Evolutionary conservation across 139 green algal species (phyloP), one percentile per base, ranked within the genome.

Genomic region (Micractinium sp.): DNA sequence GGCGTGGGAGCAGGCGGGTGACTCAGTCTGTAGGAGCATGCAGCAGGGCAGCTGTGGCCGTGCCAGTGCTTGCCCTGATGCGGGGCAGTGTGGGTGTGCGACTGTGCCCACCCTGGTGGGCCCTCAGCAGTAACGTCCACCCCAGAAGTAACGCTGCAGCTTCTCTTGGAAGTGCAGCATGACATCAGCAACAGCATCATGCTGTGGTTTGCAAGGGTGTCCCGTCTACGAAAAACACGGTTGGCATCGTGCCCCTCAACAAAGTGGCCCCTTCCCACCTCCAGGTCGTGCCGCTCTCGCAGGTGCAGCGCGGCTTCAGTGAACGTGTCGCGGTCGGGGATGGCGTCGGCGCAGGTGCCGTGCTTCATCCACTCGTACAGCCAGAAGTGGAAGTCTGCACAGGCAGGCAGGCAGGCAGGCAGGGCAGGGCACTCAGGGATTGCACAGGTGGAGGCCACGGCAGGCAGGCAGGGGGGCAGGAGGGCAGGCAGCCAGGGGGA

Each of bases 281-380:
- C 87, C 15, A 86, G 56, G 81, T 94, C 87, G 38, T 94, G 93
- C 71, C 82, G 84, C 33, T 82, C 41, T 78, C 94, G 81, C 90
- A 96, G 82, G 56, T 90, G 77, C 25, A 96, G 86, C 5, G 92
- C 88, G 18, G 82, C 85, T 36, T 82, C 88, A 13, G 95, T 93
- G 88, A 88, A 96, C 16, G 60, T 29, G 69, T 92, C 90, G 85
- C 94, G 90, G 33, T 33, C 82, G 23, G 95, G 39, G 47, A 92
- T 31, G 22, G 87, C 13, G 0, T 90, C 73, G 12, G 93, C 90
- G 84, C 94, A 96, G 31, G 93, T 96, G 83, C 94, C 94, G 83
- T 96, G 94, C 80, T 91, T 93, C 36, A 60, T 84, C 92, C 92
- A 96, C 85, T 96, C 94, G 80, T 96, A 92, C 23, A 82, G 90